Conservation (phyloP, 257 asterid species). For the Jaltomata sinuosa region DNA sequence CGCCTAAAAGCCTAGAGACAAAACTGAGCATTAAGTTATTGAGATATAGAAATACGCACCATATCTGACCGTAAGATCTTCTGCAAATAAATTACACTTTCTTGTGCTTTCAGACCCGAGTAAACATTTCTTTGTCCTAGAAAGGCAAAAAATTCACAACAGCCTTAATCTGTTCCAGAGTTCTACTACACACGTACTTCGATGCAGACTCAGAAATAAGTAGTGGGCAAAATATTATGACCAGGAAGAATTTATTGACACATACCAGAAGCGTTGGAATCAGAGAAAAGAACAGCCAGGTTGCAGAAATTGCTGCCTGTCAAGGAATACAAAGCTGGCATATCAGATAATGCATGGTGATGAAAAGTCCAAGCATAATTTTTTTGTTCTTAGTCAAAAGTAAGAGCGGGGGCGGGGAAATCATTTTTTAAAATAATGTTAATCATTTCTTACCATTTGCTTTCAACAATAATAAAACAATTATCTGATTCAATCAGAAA, state of each 20-base stretch:
- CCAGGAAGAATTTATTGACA: background rate
- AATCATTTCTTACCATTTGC: background rate
- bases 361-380: background rate
- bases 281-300: conserved; percentile 77
- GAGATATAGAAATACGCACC: background rate
- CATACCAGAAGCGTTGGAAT: conserved; percentile 85
- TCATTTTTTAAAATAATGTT: no score
- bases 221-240: background rate
- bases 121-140: background rate
- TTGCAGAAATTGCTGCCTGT: conserved; percentile 82
- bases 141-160: background rate
- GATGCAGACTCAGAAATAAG: background rate
- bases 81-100: background rate
- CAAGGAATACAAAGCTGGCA: conserved; percentile 3
- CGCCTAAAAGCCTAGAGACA: conserved; percentile 63
- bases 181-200: background rate
- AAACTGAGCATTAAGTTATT: background rate
- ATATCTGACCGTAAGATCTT: background rate
- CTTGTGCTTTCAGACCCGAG: background rate
- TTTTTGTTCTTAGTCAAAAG: background rate
- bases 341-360: background rate
- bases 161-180: background rate
- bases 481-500: background rate
- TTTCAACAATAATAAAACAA: background rate
- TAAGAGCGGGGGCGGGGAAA: background rate